Evolutionary conservation across 1,284 basidiomycete genomes (phyloP).

Genomic region (Apiotrichum porosum): DNA sequence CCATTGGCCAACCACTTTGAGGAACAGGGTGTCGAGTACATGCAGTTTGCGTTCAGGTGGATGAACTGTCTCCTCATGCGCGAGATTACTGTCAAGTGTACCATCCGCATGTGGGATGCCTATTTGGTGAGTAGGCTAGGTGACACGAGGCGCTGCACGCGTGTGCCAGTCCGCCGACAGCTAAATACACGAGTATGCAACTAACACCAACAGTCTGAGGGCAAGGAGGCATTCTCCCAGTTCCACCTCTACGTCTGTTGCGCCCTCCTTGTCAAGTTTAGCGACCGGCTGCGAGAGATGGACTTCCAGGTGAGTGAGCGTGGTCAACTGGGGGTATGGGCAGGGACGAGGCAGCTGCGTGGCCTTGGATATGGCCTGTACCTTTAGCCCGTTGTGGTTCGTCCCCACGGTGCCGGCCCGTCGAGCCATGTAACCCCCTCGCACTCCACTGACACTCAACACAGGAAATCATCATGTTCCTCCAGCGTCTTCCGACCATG

Average conservation of each 20-base stretch:
- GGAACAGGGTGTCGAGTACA: slow-evolving; percentile 88
- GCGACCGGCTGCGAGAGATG: slow-evolving; percentile 82
- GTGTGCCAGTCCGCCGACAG: too few relatives aligned
- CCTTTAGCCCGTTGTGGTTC: too few relatives aligned
- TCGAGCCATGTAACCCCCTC: slow-evolving; percentile 5
- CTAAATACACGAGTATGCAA: too few relatives aligned
- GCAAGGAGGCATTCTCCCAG: slow-evolving; percentile 89
- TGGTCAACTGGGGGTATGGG: too few relatives aligned
- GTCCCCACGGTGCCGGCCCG: neutral
- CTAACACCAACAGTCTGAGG: slow-evolving; percentile 57
- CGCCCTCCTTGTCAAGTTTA: slow-evolving; percentile 88
- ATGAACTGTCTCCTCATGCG: slow-evolving; percentile 98
- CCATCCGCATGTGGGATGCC: slow-evolving; percentile 97
- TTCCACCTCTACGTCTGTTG: slow-evolving; percentile 96
- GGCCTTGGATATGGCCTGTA: too few relatives aligned
- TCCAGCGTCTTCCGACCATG: slow-evolving; percentile 92
- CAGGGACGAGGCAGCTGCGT: too few relatives aligned
- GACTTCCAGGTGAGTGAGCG: slow-evolving; percentile 87
- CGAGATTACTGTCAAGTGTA: slow-evolving; percentile 89
- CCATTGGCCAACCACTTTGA: slow-evolving; percentile 77
- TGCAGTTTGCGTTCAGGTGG: slow-evolving; percentile 98
- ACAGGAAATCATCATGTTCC: slow-evolving; percentile 97
- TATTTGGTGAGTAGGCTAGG: slow-evolving; percentile 65
- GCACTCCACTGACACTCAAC: neutral
- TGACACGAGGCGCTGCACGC: neutral